Percentiles rank a stretch among this genome's conserved stretches.
phyloP scores from a whole-genome alignment of 31 red algal species.

The Odonthalia washingtoniensis region DNA sequence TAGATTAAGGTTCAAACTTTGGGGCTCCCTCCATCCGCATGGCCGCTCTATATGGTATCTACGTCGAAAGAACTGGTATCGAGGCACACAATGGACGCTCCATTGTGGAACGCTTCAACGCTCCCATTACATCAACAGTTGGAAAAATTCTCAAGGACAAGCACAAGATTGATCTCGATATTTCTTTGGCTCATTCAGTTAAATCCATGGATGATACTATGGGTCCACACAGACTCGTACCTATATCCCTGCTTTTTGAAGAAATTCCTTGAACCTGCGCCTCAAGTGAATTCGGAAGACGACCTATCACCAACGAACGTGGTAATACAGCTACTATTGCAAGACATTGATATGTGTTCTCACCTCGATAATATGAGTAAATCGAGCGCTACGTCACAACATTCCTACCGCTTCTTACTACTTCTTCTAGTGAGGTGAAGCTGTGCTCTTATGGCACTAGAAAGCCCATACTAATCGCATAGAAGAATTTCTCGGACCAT shows the following conservation, averaged over 20 bases:
- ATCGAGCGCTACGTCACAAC: no score
- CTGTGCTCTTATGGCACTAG: no score
- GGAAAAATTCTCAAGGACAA: background rate
- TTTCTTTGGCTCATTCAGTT: background rate
- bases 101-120: conserved; percentile 37
- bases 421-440: no score
- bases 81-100: no score
- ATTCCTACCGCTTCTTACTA: no score
- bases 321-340: background rate
- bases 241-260: no score
- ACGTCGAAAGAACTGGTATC: conserved; percentile 8
- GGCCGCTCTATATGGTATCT: no score
- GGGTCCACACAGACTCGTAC: conserved; percentile 14
- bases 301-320: background rate
- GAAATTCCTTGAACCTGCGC: conserved; percentile 7
- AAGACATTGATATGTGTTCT: background rate
- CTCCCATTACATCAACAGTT: conserved; percentile 12
- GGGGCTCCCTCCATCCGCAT: no score
- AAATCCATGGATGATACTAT: conserved; percentile 48
- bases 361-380: background rate
- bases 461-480: background rate
- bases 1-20: no score
- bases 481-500: background rate
- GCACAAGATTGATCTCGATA: background rate
- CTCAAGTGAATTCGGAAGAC: background rate